Conservation (phyloP, 192 early-diverging fungal genomes). For the Mortierella alpina region DNA sequence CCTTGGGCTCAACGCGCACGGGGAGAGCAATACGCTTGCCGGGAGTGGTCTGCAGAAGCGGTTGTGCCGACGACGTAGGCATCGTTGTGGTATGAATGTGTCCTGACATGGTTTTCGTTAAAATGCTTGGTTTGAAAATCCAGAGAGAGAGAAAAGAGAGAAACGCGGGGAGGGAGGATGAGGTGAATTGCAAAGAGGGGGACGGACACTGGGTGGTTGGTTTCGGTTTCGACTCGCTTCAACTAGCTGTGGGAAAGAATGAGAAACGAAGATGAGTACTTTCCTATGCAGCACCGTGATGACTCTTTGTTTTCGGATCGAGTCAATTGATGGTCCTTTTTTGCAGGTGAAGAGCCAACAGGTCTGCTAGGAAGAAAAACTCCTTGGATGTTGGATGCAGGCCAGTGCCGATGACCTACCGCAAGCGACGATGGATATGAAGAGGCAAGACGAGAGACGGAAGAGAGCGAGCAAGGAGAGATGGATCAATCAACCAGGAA, state of each 20-base stretch:
- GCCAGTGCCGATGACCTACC: background rate
- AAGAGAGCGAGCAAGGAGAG: background rate
- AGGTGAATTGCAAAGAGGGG: too few species aligned
- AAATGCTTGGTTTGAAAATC: background rate
- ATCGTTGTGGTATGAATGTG: constrained; percentile 46
- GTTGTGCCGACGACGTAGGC: constrained; percentile 45
- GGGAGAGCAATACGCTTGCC: constrained; percentile 83
- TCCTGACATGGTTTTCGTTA: constrained; percentile 25
- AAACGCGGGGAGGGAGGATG: background rate
- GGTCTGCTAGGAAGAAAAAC: background rate
- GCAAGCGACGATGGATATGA: background rate
- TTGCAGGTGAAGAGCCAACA: background rate
- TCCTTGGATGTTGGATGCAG: background rate
- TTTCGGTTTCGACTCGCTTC: background rate
- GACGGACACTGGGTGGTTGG: background rate
- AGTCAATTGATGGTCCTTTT: background rate
- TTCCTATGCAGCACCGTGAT: too few species aligned
- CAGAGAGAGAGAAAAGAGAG: background rate
- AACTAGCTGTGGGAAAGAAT: background rate
- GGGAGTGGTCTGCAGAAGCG: constrained; percentile 37
- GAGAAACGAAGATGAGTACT: background rate
- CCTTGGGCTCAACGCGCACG: constrained; percentile 86
- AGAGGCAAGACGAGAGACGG: background rate
- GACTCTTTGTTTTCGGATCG: background rate
- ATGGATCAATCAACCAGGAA: background rate